Percentiles rank a stretch among this genome's conserved stretches.
phyloP scores from a whole-genome alignment of 495 filamentous ascomycete genomes.

The Lentithecium fluviatile region DNA sequence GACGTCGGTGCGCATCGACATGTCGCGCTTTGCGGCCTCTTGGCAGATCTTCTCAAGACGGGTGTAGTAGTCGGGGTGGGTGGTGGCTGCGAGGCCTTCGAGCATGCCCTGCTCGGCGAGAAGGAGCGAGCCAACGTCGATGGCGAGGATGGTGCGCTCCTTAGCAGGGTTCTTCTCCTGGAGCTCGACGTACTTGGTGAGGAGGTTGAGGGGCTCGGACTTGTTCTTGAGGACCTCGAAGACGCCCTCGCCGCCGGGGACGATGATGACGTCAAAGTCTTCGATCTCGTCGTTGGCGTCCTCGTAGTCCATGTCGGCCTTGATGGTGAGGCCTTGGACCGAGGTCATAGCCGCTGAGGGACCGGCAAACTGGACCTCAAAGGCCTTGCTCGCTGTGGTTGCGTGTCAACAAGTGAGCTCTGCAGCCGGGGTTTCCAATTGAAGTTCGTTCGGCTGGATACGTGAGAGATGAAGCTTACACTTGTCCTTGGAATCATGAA shows the following conservation, averaged over 20 bases:
- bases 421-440: conserved; percentile 2
- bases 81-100: conserved; percentile 63
- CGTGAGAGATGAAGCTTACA: conserved; percentile 41
- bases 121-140: conserved; percentile 74
- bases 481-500: conserved; percentile 60
- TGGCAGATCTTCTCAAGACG: conserved; percentile 67
- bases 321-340: conserved; percentile 47
- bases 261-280: conserved; percentile 69
- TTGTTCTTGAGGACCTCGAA: conserved; percentile 56
- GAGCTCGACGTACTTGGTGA: conserved; percentile 65
- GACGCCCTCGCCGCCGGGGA: conserved; percentile 59
- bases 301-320: conserved; percentile 53
- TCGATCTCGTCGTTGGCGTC: conserved; percentile 63
- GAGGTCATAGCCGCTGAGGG: conserved; percentile 40
- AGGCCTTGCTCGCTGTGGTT: conserved; percentile 47
- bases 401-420: conserved; percentile 3
- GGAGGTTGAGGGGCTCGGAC: conserved; percentile 60
- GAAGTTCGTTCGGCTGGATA: background rate
- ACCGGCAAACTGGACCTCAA: conserved; percentile 47
- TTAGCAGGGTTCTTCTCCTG: conserved; percentile 65
- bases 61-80: conserved; percentile 47
- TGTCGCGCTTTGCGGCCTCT: conserved; percentile 57
- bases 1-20: conserved; percentile 66
- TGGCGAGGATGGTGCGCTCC: conserved; percentile 70
- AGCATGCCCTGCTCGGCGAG: conserved; percentile 71